phyloP scores from a whole-genome alignment of 768 basidiomycete genomes.

The Rhizopogon roseolus region DNA sequence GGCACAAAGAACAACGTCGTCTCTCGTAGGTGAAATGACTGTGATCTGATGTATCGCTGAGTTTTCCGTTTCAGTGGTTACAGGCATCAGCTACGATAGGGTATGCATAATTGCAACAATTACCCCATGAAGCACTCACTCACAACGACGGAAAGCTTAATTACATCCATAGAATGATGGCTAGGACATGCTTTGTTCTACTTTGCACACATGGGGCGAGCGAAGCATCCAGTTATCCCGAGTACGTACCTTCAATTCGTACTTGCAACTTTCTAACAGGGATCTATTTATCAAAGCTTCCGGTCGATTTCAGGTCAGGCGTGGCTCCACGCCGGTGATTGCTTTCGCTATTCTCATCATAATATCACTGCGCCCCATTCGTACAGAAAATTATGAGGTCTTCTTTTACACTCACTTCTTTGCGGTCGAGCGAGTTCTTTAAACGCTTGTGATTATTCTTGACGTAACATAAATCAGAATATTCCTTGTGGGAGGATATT shows the following conservation, averaged over 20 bases:
- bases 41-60: neutral
- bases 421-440: conserved; percentile 31
- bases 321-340: conserved; percentile 29
- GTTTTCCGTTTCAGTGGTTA: conserved; percentile 16
- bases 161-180: conserved; percentile 43
- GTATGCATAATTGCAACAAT: conserved; percentile 3
- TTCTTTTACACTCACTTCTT: conserved; percentile 48
- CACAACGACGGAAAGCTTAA: conserved; percentile 26
- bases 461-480: conserved; percentile 17
- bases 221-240: neutral
- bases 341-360: conserved; percentile 40
- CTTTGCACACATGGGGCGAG: conserved; percentile 43
- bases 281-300: neutral
- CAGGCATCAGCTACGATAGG: conserved; percentile 24
- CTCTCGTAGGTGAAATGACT: conserved; percentile 21
- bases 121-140: neutral
- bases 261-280: neutral
- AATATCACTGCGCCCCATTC: conserved; percentile 45
- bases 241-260: conserved; percentile 2
- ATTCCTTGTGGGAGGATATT: conserved; percentile 36
- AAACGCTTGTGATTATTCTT: too few relatives aligned
- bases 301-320: neutral
- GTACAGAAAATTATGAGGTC: conserved; percentile 42
- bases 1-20: conserved; percentile 48
- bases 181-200: conserved; percentile 41